Evolutionary conservation across 2,329 filamentous ascomycete species (phyloP).

Genomic region (Neofusicoccum parvum): DNA sequence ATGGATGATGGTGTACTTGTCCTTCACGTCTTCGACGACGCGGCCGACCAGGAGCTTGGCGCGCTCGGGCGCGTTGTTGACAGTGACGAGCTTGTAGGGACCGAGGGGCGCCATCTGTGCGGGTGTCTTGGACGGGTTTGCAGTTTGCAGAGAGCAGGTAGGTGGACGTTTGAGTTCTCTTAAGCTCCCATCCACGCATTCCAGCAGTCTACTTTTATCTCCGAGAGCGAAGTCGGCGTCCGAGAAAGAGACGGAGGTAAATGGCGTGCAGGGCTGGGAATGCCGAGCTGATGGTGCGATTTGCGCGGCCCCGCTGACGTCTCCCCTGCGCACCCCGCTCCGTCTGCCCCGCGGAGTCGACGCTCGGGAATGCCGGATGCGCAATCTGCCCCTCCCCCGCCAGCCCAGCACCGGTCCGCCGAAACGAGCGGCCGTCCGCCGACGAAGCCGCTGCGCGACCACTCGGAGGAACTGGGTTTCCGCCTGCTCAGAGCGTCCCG

Average conservation of each 20-base stretch:
- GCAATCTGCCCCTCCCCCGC: background rate
- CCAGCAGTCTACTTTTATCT: slow-evolving; percentile 2
- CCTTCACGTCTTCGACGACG: slow-evolving; percentile 62
- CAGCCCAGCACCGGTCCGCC: background rate
- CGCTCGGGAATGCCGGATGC: slow-evolving; percentile 1
- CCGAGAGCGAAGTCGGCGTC: slow-evolving; percentile 3
- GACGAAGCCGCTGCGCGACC: background rate
- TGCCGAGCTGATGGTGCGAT: background rate
- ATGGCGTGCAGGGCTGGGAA: background rate
- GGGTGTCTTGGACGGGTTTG: background rate
- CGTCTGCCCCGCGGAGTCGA: slow-evolving; percentile 3
- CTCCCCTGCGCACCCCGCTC: slow-evolving; percentile 7
- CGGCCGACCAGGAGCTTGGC: slow-evolving; percentile 65
- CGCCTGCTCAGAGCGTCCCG: background rate
- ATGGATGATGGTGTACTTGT: slow-evolving; percentile 64
- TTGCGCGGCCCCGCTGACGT: background rate
- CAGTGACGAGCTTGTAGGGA: slow-evolving; percentile 66
- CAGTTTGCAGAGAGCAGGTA: background rate
- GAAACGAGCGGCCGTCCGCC: background rate
- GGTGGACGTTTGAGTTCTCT: background rate
- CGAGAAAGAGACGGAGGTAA: slow-evolving; percentile 1
- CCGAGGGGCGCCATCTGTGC: slow-evolving; percentile 36
- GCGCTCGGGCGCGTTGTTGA: slow-evolving; percentile 68
- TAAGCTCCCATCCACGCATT: background rate
- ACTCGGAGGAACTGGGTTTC: background rate